Conservation (phyloP, 2,329 filamentous ascomycete species). For the Scorias spongiosa region DNA sequence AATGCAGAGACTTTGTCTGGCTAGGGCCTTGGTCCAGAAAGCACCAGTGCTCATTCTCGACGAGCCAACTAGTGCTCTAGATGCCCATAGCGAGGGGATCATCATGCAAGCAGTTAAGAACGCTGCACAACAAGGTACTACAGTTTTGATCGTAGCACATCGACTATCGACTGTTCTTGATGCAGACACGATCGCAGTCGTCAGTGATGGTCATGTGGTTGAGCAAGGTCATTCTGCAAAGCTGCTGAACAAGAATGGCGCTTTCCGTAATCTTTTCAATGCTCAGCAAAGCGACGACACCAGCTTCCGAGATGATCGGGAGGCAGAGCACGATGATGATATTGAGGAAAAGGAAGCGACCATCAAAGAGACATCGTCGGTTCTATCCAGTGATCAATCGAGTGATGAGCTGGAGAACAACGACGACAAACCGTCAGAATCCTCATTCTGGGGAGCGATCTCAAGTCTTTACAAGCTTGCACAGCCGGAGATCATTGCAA, state of each 20-base stretch:
- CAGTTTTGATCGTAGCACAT: slow-evolving; percentile 59
- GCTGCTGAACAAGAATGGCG: slow-evolving; percentile 17
- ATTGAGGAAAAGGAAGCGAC: neutral
- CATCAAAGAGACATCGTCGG: neutral
- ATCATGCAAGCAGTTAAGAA: slow-evolving; percentile 29
- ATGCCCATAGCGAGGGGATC: slow-evolving; percentile 27
- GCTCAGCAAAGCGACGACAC: slow-evolving; percentile 21
- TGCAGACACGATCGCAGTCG: slow-evolving; percentile 64
- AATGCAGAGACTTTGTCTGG: slow-evolving; percentile 31
- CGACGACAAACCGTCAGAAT: neutral
- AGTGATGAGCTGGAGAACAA: neutral
- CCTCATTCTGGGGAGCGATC: neutral
- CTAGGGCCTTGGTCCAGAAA: slow-evolving; percentile 29
- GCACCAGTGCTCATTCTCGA: slow-evolving; percentile 32
- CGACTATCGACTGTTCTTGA: slow-evolving; percentile 63
- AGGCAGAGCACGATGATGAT: neutral
- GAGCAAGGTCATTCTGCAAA: slow-evolving; percentile 48
- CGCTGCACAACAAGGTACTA: slow-evolving; percentile 35
- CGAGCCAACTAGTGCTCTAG: slow-evolving; percentile 31
- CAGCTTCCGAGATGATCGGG: slow-evolving; percentile 13
- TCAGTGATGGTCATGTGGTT: slow-evolving; percentile 50
- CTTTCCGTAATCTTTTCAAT: neutral
- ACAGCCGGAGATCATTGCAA: slow-evolving; percentile 24
- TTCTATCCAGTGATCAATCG: neutral
- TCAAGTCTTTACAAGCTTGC: slow-evolving; percentile 3